A percentile compares a stretch with the other conserved stretches of the same genome.
phyloP scores from a whole-genome alignment of 1,284 basidiomycete genomes.

The Moesziomyces sp. region DNA sequence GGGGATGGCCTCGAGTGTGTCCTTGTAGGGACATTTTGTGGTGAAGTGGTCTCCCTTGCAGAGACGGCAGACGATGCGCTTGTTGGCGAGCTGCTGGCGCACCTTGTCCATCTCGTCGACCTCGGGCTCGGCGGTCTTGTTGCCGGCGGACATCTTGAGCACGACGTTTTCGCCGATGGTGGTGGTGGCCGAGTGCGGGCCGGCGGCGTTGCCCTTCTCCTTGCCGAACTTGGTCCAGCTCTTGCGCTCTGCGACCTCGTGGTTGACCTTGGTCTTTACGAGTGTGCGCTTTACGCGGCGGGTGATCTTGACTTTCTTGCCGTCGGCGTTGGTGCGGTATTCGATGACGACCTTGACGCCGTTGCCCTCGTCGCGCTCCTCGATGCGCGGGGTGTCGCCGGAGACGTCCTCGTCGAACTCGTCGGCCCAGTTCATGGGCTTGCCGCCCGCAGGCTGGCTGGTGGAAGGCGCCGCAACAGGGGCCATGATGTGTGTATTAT shows the following conservation, averaged over 20 bases:
- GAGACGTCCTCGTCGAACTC: slow-evolving; percentile 61
- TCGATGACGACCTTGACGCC: slow-evolving; percentile 88
- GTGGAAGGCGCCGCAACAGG: slow-evolving; percentile 44
- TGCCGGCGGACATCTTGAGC: slow-evolving; percentile 84
- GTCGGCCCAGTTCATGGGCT: slow-evolving; percentile 66
- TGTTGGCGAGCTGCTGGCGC: slow-evolving; percentile 77
- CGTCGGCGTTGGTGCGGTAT: slow-evolving; percentile 87
- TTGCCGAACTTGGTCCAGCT: slow-evolving; percentile 93
- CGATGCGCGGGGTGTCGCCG: slow-evolving; percentile 52
- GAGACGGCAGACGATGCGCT: slow-evolving; percentile 90
- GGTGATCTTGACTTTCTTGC: slow-evolving; percentile 91
- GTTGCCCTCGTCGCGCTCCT: slow-evolving; percentile 83
- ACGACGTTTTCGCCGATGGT: slow-evolving; percentile 91
- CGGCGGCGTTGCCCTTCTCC: slow-evolving; percentile 86
- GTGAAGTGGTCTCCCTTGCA: slow-evolving; percentile 99
- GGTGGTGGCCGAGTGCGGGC: slow-evolving; percentile 86
- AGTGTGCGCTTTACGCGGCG: slow-evolving; percentile 86
- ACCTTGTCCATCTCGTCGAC: slow-evolving; percentile 77
- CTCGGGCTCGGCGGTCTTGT: slow-evolving; percentile 74
- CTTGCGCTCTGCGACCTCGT: slow-evolving; percentile 90
- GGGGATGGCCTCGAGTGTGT: slow-evolving; percentile 78
- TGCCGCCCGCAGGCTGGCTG: slow-evolving; percentile 43
- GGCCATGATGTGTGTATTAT: slow-evolving; percentile 25
- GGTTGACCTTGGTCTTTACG: slow-evolving; percentile 91
- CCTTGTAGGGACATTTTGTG: slow-evolving; percentile 97